Base-by-base conservation (phyloP, 176 grass and related monocot species). In the Aegilops sharonensis region DNA sequence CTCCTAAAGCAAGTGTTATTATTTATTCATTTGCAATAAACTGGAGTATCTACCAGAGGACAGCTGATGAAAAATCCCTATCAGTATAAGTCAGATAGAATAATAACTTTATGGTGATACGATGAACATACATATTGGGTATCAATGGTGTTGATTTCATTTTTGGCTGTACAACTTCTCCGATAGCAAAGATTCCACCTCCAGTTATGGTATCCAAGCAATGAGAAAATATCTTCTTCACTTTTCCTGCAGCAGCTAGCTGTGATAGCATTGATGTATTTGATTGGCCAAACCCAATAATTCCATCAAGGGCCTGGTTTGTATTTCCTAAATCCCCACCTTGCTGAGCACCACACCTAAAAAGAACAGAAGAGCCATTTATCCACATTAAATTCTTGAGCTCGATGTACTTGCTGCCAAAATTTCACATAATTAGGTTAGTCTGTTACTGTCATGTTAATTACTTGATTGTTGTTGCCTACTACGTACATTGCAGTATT, bases 271-370 rank as follows among this genome's bases (percentile, higher is more conserved):
- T 89, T 76, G 97, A 99, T 36, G 97, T 90, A 87, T 99, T 96
- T 85, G 94, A 88, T 80, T 99, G 89, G n/a, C 97, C 97, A 79
- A 99, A 99, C 92, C 97, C 97, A 43, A 99, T 57, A 92, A 99
- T 99, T 73, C 97, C 97, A 68, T 99, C 97, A 81, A 99, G 92
- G 29, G 97, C 97, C 91, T 94, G 86, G 23, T 54, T 91, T 83
- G 97, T 88, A 84, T 18, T 92, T 74, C 92, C 92, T 83, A 99
- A 88, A 86, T 98, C 97, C 27, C 97, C 97, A 90, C 91, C 92
- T 91, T 99, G 97, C 57, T 96, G 87, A 64, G 97, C 94, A 84
- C 97, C 94, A 87, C 97, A 99, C 66, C 97, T 96, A 78, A 42
- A 84, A 81, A 85, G 66, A 78, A 81, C 57, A 85, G 30, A 80